Conservation (phyloP, 768 basidiomycete species). For the Pleurotus platypus region DNA sequence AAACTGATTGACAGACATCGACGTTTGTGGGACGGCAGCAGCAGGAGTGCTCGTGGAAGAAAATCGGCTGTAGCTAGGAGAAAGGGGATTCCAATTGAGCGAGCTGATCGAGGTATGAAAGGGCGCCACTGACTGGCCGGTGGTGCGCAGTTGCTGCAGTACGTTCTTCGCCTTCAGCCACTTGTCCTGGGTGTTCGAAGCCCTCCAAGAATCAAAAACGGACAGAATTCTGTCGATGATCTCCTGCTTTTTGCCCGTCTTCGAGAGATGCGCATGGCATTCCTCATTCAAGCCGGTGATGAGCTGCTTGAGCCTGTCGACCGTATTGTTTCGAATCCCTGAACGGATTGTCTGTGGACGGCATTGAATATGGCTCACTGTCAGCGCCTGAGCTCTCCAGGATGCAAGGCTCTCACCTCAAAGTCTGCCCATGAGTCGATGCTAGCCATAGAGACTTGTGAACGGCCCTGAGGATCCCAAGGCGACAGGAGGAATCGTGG, state of each 20-base stretch:
- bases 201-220: slow-evolving; percentile 60
- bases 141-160: slow-evolving; percentile 59
- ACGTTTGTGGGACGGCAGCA: slow-evolving; percentile 7
- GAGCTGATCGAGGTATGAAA: not conserved
- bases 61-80: not conserved
- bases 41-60: not conserved
- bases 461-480: slow-evolving; percentile 2
- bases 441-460: slow-evolving; percentile 48
- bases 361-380: slow-evolving; percentile 8
- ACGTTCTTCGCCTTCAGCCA: slow-evolving; percentile 70
- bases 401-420: slow-evolving; percentile 46
- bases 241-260: slow-evolving; percentile 85
- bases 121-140: slow-evolving; percentile 60
- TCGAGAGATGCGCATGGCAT: slow-evolving; percentile 62
- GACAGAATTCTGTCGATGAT: slow-evolving; percentile 72
- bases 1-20: slow-evolving; percentile 1
- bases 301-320: slow-evolving; percentile 83
- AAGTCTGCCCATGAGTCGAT: slow-evolving; percentile 68
- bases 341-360: slow-evolving; percentile 59
- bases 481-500: slow-evolving; percentile 2
- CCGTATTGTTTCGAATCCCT: slow-evolving; percentile 73
- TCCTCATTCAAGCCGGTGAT: slow-evolving; percentile 76
- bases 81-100: not conserved
- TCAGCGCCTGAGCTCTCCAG: slow-evolving; percentile 9
- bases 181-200: slow-evolving; percentile 51